Percentiles rank a stretch among this genome's conserved stretches.
Conservation (phyloP, 2,329 filamentous ascomycete genomes). For the Annulohypoxylon truncatum region DNA sequence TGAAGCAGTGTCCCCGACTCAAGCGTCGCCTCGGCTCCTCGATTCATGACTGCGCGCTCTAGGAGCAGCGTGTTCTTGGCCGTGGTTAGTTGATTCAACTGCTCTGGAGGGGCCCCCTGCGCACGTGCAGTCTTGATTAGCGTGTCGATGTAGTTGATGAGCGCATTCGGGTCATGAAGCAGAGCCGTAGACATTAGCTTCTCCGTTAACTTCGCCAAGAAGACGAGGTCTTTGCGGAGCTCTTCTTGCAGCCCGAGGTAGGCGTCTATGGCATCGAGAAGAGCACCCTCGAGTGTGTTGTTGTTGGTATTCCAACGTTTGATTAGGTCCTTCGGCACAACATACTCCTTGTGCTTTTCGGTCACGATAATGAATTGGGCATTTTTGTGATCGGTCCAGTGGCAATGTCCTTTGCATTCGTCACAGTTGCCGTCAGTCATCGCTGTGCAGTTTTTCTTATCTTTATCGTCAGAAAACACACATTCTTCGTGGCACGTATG, state of each 20-base stretch:
- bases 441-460: background rate
- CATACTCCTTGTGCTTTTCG: background rate
- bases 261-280: background rate
- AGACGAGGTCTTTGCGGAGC: background rate
- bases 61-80: background rate
- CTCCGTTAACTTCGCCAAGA: background rate
- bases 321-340: background rate
- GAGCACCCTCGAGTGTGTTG: background rate
- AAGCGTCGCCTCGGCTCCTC: no score
- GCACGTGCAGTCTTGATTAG: background rate
- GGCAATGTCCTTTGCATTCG: background rate
- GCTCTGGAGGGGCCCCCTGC: background rate
- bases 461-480: background rate
- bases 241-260: background rate
- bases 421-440: background rate
- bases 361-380: background rate
- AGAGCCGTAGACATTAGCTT: background rate
- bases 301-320: background rate
- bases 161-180: background rate
- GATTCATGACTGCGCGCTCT: no score
- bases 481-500: background rate
- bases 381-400: background rate
- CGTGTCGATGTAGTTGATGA: background rate
- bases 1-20: no score
- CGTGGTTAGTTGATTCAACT: background rate